These are phyloP conservation scores for Metarhizium anisopliae DNA, from an alignment of 2,329 filamentous ascomycete genomes.

Conservation along the genomic window DNA sequence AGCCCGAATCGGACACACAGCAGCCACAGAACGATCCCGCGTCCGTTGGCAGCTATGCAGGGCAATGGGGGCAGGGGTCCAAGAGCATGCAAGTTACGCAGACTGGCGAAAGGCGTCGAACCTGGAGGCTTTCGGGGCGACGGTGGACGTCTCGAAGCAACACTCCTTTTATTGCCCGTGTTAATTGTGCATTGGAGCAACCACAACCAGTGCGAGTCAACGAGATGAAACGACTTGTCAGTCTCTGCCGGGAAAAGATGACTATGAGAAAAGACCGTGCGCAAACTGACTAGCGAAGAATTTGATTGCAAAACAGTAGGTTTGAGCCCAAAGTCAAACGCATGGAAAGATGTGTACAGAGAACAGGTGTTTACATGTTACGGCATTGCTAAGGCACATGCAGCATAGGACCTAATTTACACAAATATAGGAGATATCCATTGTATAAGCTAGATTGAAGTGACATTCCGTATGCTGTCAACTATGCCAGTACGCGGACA, in stretches of 20 bases:
- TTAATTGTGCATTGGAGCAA: slow-evolving; percentile 20
- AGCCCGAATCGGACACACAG: not conserved
- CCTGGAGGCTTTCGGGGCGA: slow-evolving; percentile 8
- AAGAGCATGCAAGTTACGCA: not conserved
- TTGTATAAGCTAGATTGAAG: not conserved
- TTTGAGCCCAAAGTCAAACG: not conserved
- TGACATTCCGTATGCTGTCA: not conserved
- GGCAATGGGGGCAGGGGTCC: not conserved
- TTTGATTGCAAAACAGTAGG: not conserved
- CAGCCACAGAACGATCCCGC: not conserved
- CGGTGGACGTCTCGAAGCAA: slow-evolving; percentile 13
- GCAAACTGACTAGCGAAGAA: slow-evolving; percentile 10
- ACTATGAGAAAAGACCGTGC: slow-evolving; percentile 12
- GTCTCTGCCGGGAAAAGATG: slow-evolving; percentile 18
- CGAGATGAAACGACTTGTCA: slow-evolving; percentile 21
- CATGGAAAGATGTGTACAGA: not conserved
- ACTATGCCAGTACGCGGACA: not conserved
- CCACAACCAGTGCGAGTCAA: slow-evolving; percentile 20
- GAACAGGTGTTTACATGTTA: not conserved
- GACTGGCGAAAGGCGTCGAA: not conserved
- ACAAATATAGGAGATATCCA: not conserved
- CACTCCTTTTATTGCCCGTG: slow-evolving; percentile 16
- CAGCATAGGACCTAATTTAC: not conserved
- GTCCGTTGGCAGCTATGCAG: not conserved
- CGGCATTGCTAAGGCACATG: not conserved